A percentile compares a stretch with the other conserved stretches of the same genome.
These are phyloP conservation scores for Psilocybe azurescens DNA, from an alignment of 768 basidiomycete genomes.

Conservation along the genomic window DNA sequence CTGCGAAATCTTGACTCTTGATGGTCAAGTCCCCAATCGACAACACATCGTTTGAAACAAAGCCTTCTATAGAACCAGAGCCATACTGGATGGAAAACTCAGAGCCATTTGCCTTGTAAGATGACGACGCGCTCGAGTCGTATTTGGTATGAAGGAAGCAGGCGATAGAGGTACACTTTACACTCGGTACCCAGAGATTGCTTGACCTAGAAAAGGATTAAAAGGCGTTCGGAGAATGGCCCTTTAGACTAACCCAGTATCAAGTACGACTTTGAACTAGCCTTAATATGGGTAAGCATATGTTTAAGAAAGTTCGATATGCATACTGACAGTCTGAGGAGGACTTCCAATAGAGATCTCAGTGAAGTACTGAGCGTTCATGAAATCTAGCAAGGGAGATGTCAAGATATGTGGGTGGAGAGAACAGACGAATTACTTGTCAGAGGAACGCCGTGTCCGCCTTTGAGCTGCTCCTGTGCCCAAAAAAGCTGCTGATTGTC, in stretches of 20 bases:
- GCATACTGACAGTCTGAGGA: conserved; percentile 68
- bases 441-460: conserved; percentile 88
- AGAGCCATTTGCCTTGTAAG: conserved; percentile 90
- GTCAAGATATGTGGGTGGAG: conserved; percentile 11
- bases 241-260: conserved; percentile 68
- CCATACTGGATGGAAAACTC: conserved; percentile 93
- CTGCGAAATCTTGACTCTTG: conserved; percentile 85
- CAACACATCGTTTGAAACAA: conserved; percentile 84
- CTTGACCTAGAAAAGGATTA: conserved; percentile 58
- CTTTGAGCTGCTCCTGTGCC: conserved; percentile 79
- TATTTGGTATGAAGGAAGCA: conserved; percentile 97
- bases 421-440: conserved; percentile 63
- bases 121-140: conserved; percentile 75
- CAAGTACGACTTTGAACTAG: conserved; percentile 93
- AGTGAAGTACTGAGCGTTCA: conserved; percentile 97
- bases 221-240: neutral
- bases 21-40: conserved; percentile 84
- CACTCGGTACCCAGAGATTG: conserved; percentile 94
- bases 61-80: conserved; percentile 96
- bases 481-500: conserved; percentile 72
- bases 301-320: neutral
- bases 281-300: conserved; percentile 10
- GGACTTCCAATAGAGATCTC: conserved; percentile 87
- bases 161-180: conserved; percentile 82
- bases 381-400: conserved; percentile 68